Conservation (phyloP, 2,329 filamentous ascomycete species). For the Pseudonectria buxi region DNA sequence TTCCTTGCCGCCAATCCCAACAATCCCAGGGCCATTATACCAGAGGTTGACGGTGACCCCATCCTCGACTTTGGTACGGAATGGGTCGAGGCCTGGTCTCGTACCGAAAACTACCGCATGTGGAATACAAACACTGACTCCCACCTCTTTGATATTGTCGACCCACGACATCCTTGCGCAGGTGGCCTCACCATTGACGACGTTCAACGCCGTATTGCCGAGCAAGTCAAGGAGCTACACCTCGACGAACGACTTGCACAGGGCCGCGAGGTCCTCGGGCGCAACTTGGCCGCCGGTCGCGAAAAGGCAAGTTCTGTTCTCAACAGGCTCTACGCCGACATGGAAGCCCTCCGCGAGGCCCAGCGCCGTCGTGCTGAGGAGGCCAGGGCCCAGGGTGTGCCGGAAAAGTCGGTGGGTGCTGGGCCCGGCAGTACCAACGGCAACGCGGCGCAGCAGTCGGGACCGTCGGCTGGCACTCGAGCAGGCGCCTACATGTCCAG, state of each 20-base stretch:
- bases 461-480: slow-evolving; percentile 45
- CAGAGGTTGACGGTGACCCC: slow-evolving; percentile 75
- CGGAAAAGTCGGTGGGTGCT: slow-evolving; percentile 7
- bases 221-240: slow-evolving; percentile 90
- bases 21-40: slow-evolving; percentile 56
- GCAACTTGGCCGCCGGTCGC: slow-evolving; percentile 79
- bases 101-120: slow-evolving; percentile 84
- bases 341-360: slow-evolving; percentile 56
- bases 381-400: slow-evolving; percentile 17
- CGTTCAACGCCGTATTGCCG: slow-evolving; percentile 79
- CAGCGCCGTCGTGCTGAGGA: slow-evolving; percentile 37
- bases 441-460: slow-evolving; percentile 33
- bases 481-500: slow-evolving; percentile 61
- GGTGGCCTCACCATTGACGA: slow-evolving; percentile 92
- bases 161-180: slow-evolving; percentile 87
- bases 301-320: slow-evolving; percentile 85
- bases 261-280: slow-evolving; percentile 77
- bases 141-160: slow-evolving; percentile 89
- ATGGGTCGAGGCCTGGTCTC: slow-evolving; percentile 81
- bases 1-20: slow-evolving; percentile 64
- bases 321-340: slow-evolving; percentile 82
- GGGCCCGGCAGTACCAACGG: background rate
- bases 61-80: slow-evolving; percentile 74
- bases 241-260: slow-evolving; percentile 84
- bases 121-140: slow-evolving; percentile 77